Conservation (phyloP, 106 monocot genomes). For the Narthecium ossifragum region DNA sequence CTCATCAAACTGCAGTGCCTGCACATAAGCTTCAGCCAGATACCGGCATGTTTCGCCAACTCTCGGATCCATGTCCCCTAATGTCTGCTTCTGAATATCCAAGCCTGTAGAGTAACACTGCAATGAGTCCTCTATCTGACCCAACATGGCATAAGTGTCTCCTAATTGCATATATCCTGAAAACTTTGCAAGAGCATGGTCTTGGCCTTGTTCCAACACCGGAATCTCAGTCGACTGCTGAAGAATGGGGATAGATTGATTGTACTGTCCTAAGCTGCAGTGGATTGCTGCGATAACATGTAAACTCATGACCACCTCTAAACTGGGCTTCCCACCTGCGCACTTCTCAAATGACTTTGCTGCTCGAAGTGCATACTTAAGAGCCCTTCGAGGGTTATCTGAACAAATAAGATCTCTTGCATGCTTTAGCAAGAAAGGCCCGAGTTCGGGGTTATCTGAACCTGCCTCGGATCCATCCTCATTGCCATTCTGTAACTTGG, state of each 20-base stretch:
- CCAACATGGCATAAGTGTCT: slow-evolving; percentile 34
- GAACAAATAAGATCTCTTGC: slow-evolving; percentile 77
- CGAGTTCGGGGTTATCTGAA: slow-evolving; percentile 63
- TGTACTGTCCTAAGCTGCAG: slow-evolving; percentile 43
- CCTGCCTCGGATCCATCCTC: slow-evolving; percentile 40
- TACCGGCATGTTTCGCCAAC: slow-evolving; percentile 47
- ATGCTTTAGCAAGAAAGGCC: slow-evolving; percentile 79
- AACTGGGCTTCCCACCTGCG: slow-evolving; percentile 35
- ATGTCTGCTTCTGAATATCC: slow-evolving; percentile 24
- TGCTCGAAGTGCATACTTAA: slow-evolving; percentile 54
- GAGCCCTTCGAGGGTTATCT: slow-evolving; percentile 51
- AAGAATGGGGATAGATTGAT: slow-evolving; percentile 40
- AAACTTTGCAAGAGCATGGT: slow-evolving; percentile 61
- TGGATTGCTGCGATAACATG: slow-evolving; percentile 62
- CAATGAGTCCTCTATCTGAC: slow-evolving; percentile 26
- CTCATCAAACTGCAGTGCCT: slow-evolving; percentile 33
- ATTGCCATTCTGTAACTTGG: slow-evolving; percentile 26
- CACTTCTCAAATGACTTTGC: slow-evolving; percentile 49
- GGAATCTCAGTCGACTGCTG: slow-evolving; percentile 43
- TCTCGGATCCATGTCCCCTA: slow-evolving; percentile 31
- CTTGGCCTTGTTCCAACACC: slow-evolving; percentile 35
- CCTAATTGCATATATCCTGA: slow-evolving; percentile 70
- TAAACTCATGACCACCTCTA: slow-evolving; percentile 57
- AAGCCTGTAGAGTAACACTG: slow-evolving; percentile 26
- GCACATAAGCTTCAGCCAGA: slow-evolving; percentile 38